A percentile compares a stretch with the other conserved stretches of the same genome.
These are phyloP conservation scores for Chenopodium album DNA, from an alignment of 148 eudicot species.

Conservation along the genomic window DNA sequence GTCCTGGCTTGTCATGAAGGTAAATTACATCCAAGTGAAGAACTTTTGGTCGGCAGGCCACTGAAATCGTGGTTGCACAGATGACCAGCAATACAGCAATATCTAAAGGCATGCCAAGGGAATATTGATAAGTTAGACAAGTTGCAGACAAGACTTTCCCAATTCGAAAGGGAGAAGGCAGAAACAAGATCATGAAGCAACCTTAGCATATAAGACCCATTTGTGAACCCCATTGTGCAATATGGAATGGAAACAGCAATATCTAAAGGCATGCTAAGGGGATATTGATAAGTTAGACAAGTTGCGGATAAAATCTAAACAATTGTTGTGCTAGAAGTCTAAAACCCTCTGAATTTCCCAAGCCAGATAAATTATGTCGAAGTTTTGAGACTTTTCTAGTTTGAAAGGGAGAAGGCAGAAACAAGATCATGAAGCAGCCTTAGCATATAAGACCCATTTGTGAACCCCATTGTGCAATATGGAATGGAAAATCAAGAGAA, in stretches of 20 bases:
- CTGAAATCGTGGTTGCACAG: slow-evolving; percentile 62
- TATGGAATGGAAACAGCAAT: not conserved
- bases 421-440: not conserved
- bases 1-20: slow-evolving; percentile 94
- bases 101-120: slow-evolving; percentile 41
- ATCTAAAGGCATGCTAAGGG: not conserved
- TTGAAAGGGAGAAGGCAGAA: not conserved
- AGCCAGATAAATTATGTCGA: not conserved
- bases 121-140: slow-evolving; percentile 1
- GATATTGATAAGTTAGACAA: not conserved
- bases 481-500: not conserved
- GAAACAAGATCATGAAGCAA: not conserved
- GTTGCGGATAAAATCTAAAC: not conserved
- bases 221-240: not conserved
- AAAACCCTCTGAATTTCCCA: not conserved
- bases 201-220: not conserved
- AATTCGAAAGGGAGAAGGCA: not conserved
- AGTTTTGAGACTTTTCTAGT: not conserved
- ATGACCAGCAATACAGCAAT: slow-evolving; percentile 84
- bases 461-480: not conserved
- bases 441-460: not conserved
- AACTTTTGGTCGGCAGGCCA: slow-evolving; percentile 62
- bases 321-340: not conserved
- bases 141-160: not conserved
- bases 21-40: slow-evolving; percentile 88